Base-by-base conservation (phyloP, 371 early-diverging fungal genomes). In the Funneliformis caledonium region DNA sequence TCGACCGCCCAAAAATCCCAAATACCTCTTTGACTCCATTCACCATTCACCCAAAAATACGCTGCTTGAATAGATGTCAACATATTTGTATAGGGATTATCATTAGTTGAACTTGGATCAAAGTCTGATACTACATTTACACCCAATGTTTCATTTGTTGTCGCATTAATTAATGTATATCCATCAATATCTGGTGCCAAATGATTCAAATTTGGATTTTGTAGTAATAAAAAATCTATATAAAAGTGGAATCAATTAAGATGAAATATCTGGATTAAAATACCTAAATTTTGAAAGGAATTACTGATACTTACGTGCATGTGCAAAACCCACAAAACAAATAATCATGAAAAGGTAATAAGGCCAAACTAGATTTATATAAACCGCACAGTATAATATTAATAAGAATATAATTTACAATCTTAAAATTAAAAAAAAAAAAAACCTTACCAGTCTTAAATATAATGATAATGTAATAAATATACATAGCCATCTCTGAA, bases 1-100 rank as follows among this genome's bases (percentile, higher is more conserved):
- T 70, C 43, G 14, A 70, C 19, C 5, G 70, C 43, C 70, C 70
- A 70, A 42, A 11, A 37, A 70, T 45, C 43, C 70, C 70, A 70
- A 5, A 9, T 3, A 70, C 43, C 70, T n/a, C 37, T 70, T 42
- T 70, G 70, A 10, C 4, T n/a, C 70, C 70, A 70, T 14, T 10
- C 43, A 43, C 70, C 70, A 70, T 70, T 70, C 14, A 70, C 22
- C 70, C 70, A 70, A 43, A 70, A 70, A 70, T 70, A 70, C 1
- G 47, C 8, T 43, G 70, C 70, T 70, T 70, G 43, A 43, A 70
- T 5, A 4, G 70, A 10, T 70, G 37, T 2, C 10, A 43, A 45
- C 43, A 70, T 43, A 22, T 70, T 70, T n/a, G 43, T 19, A 42
- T n/a, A 70, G 2, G 37, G 47, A 22, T 70, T 70, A 70, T 70